Evolutionary conservation across 1,139 yeast species (phyloP).

Genomic region (Fermentozyma sake): DNA sequence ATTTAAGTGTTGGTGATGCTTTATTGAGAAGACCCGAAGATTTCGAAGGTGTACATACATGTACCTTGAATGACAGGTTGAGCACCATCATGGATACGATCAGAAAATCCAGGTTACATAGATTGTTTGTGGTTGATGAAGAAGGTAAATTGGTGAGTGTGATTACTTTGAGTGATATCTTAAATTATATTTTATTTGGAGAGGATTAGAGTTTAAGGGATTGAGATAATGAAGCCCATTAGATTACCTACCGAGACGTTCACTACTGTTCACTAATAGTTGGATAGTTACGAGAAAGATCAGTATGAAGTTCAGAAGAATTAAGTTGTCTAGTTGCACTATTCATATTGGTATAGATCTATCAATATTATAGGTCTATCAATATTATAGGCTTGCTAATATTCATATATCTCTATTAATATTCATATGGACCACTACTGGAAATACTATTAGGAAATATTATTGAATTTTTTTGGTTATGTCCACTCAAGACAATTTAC

Average conservation of each 20-base stretch:
- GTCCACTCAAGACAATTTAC: no score
- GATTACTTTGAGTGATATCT: slow-evolving; percentile 86
- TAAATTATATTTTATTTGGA: slow-evolving; percentile 74
- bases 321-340: no score
- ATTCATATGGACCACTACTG: no score
- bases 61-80: slow-evolving; percentile 81
- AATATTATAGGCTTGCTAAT: no score
- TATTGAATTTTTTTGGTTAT: no score
- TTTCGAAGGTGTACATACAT: slow-evolving; percentile 96
- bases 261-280: neutral
- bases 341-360: no score
- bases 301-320: no score
- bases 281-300: no score
- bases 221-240: neutral
- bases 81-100: slow-evolving; percentile 93
- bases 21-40: slow-evolving; percentile 91
- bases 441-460: no score
- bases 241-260: neutral
- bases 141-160: slow-evolving; percentile 76
- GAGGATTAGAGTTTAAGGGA: slow-evolving; percentile 32
- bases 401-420: no score
- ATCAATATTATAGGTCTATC: no score
- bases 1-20: slow-evolving; percentile 94
- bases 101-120: slow-evolving; percentile 83
- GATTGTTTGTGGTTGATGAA: slow-evolving; percentile 88